Conservation (phyloP, 2,329 filamentous ascomycete genomes). For the Atkinsonella hypoxylon region DNA sequence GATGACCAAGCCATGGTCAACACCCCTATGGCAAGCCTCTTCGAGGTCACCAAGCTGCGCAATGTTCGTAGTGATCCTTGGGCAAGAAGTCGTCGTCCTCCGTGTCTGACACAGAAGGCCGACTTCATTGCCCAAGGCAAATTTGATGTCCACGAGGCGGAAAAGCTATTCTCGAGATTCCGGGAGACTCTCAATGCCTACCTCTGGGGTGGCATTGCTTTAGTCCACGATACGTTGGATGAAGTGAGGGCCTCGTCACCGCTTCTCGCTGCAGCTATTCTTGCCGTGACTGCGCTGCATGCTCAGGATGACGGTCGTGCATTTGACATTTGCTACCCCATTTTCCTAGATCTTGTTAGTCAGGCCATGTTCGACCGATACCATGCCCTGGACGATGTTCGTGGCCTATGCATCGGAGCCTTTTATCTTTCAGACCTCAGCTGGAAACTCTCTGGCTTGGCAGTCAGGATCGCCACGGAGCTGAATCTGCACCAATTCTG, state of each 20-base stretch:
- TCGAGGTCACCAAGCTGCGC: slow-evolving; percentile 20
- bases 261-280: slow-evolving; percentile 19
- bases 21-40: slow-evolving; percentile 22
- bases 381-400: slow-evolving; percentile 44
- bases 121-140: slow-evolving; percentile 20
- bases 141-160: slow-evolving; percentile 15
- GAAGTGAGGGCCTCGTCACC: slow-evolving; percentile 17
- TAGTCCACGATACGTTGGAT: slow-evolving; percentile 17
- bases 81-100: slow-evolving; percentile 8
- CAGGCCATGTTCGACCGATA: slow-evolving; percentile 42
- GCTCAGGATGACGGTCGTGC: slow-evolving; percentile 27
- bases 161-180: slow-evolving; percentile 17
- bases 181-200: slow-evolving; percentile 19
- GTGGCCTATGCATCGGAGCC: slow-evolving; percentile 48
- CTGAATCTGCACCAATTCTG: slow-evolving; percentile 43
- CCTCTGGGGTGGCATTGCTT: slow-evolving; percentile 21
- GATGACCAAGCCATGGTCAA: slow-evolving; percentile 18
- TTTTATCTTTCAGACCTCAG: slow-evolving; percentile 50
- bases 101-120: slow-evolving; percentile 9
- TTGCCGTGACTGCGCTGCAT: slow-evolving; percentile 21
- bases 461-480: slow-evolving; percentile 45
- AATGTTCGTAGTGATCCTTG: slow-evolving; percentile 21
- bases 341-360: slow-evolving; percentile 45
- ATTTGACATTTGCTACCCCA: slow-evolving; percentile 43
- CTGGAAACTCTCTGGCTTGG: slow-evolving; percentile 46